Base-by-base conservation (phyloP, 2,329 filamentous ascomycete genomes). In the Hypoxylon sp. region DNA sequence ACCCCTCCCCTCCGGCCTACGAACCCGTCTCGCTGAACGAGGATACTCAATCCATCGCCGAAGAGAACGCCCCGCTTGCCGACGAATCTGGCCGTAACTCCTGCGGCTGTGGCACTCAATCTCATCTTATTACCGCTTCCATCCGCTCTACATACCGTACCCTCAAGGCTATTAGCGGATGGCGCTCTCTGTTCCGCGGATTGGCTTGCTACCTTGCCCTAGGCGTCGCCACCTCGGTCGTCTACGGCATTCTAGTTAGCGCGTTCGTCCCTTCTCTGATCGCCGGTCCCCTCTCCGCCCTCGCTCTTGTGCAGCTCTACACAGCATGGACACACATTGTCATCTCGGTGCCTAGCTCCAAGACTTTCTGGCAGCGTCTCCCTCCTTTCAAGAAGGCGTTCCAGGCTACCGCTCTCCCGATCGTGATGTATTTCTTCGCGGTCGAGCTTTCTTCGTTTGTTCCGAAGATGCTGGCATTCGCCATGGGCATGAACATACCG, bases 291-390 rank as follows among this genome's bases (percentile, higher is more conserved):
- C 64, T 91, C 46, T 84, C 88, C 27, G 85, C 87, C 57, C 79
- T 95, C 22, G 79, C 87, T 20, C 83, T 92, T 33, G 87, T 91
- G 40, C 91, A 91, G 75, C 80, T 95, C 66, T 87, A 89, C 78
- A 88, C 95, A 73, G 87, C 89, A 59, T 97, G 94, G 94, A 92
- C 94, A 2, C 94, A 97, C 79, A 90, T 92, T 75, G 89, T 97
- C 78, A 94, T 98, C 77, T 90, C 93, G 1, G 85, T 89, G 59
- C 89, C 90, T 4, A 90, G 87, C 63, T 77, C 84, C 53, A 86
- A 88, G 78, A 82, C 82, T 73, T 94, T 91, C 84, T 92, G 87
- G 81, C 83, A 86, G 75, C 91, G 93, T 64, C 86, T 97, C 57
- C 90, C 92, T 14, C 81, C 89, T 50, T 88, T 89, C 78, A 84